Conservation (phyloP, 2,329 filamentous ascomycete species). For the Stachybotrys echinatus region DNA sequence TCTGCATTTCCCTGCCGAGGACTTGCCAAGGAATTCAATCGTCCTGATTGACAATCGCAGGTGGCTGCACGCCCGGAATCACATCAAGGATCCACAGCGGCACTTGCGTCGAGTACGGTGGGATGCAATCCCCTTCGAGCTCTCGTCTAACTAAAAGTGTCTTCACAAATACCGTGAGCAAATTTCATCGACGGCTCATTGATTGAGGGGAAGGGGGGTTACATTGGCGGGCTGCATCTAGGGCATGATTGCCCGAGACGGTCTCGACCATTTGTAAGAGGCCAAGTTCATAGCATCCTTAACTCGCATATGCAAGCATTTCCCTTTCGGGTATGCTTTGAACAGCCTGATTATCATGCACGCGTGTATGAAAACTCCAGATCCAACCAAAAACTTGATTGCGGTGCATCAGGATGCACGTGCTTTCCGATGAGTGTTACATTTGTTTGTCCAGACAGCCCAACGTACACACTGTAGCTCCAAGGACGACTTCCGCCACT, state of each 20-base stretch:
- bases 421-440: no score
- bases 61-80: slow-evolving; percentile 27
- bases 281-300: not conserved
- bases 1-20: slow-evolving; percentile 16
- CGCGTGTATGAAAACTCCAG: no score
- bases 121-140: slow-evolving; percentile 21
- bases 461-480: no score
- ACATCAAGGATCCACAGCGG: slow-evolving; percentile 24
- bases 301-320: no score
- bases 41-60: slow-evolving; percentile 27
- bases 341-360: no score
- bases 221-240: not conserved
- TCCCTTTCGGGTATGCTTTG: no score
- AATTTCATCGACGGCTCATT: not conserved
- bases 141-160: not conserved
- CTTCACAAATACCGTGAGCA: not conserved
- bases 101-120: slow-evolving; percentile 29
- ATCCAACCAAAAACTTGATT: no score
- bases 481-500: no score
- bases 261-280: not conserved
- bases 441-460: no score
- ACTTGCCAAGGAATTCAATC: slow-evolving; percentile 20
- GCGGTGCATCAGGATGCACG: no score
- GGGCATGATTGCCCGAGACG: not conserved
- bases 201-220: not conserved